phyloP scores from a whole-genome alignment of 75 land plant species.

The Adiantum capillusveneris region DNA sequence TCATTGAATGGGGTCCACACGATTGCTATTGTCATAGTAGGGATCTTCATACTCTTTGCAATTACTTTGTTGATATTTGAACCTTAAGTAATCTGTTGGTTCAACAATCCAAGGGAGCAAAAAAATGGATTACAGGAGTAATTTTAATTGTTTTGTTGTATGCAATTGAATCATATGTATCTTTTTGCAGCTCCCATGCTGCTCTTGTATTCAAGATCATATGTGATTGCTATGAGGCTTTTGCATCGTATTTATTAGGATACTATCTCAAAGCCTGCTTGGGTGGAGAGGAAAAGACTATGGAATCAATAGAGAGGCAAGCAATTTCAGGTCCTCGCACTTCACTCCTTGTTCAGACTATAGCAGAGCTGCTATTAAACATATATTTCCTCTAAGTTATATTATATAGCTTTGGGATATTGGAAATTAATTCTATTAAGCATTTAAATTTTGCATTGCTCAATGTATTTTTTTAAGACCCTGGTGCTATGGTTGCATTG shows the following conservation, averaged over 20 bases:
- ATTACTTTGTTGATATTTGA: conserved; percentile 50
- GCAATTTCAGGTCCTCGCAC: conserved; percentile 45
- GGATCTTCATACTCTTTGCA: conserved; percentile 64
- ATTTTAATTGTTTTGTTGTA: conserved; percentile 90
- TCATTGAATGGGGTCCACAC: conserved; percentile 12
- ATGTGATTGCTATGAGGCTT: conserved; percentile 97
- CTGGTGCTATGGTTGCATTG: conserved; percentile 58
- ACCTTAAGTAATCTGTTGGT: conserved; percentile 61
- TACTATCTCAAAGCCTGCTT: conserved; percentile 83
- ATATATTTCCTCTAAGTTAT: conserved; percentile 72
- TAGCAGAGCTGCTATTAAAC: conserved; percentile 55
- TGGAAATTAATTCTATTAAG: conserved; percentile 69
- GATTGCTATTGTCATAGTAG: conserved; percentile 36
- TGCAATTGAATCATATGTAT: conserved; percentile 79
- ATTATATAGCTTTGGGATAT: conserved; percentile 73
- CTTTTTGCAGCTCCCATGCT: too few relatives aligned
- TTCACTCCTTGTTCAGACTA: conserved; percentile 46
- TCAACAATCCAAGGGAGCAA: conserved; percentile 87
- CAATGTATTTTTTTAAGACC: conserved; percentile 79
- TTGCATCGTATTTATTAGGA: conserved; percentile 93
- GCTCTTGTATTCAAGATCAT: too few relatives aligned
- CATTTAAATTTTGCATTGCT: conserved; percentile 71
- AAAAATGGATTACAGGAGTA: conserved; percentile 80
- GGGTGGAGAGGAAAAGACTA: conserved; percentile 91
- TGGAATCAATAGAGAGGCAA: conserved; percentile 62